phyloP scores from a whole-genome alignment of 768 basidiomycete genomes.

The Lactifluus rugatus region DNA sequence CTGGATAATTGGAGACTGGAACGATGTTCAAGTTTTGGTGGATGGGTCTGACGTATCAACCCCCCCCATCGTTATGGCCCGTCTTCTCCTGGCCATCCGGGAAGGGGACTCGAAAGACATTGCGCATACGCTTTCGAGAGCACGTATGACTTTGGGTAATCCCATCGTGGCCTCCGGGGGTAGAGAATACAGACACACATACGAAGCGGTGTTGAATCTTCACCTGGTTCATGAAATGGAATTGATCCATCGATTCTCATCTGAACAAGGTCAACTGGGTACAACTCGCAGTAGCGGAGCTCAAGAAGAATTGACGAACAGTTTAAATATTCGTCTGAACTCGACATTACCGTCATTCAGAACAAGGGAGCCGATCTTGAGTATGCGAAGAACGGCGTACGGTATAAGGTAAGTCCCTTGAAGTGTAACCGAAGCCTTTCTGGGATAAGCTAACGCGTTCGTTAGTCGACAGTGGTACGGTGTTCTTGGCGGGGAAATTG shows the following conservation, averaged over 20 bases:
- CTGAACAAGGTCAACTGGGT: conserved; percentile 28
- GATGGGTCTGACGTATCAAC: conserved; percentile 39
- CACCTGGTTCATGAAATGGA: conserved; percentile 85
- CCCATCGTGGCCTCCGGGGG: conserved; percentile 75
- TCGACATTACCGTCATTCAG: conserved; percentile 82
- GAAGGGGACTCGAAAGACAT: conserved; percentile 39
- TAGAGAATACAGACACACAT: conserved; percentile 75
- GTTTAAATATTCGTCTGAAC: conserved; percentile 57
- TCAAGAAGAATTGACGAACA: conserved; percentile 37
- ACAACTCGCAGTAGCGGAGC: conserved; percentile 29
- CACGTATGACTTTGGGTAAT: conserved; percentile 64
- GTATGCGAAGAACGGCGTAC: conserved; percentile 81
- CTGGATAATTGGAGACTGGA: conserved; percentile 95
- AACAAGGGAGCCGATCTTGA: conserved; percentile 78
- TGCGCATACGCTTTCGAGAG: conserved; percentile 43
- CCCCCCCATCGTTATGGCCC: conserved; percentile 63
- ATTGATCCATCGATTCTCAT: conserved; percentile 42
- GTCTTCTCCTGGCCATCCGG: conserved; percentile 73
- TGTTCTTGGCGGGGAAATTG: conserved; percentile 33
- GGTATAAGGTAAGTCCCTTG: conserved; percentile 38
- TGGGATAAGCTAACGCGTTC: background rate
- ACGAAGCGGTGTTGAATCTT: conserved; percentile 76
- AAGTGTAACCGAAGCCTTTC: background rate
- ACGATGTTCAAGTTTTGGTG: conserved; percentile 59
- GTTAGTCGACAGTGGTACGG: conserved; percentile 7